phyloP scores from a whole-genome alignment of 257 asterid genomes.

The Penstemon barbatus region DNA sequence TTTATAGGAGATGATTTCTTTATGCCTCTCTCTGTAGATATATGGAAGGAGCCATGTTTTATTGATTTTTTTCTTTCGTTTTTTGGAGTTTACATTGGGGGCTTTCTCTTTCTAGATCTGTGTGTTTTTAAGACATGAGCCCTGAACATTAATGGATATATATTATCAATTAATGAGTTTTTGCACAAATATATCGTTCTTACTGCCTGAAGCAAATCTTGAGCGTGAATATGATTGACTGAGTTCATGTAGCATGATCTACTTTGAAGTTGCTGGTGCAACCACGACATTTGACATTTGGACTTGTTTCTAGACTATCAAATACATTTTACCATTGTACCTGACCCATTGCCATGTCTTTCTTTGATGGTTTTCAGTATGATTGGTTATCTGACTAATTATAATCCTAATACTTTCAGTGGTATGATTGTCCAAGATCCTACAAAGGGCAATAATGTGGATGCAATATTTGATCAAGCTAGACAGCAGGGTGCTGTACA shows the following conservation, averaged over 20 bases:
- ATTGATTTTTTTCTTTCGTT: too few relatives aligned
- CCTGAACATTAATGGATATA: background rate
- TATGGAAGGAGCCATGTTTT: too few relatives aligned
- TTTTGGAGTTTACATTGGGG: too few relatives aligned
- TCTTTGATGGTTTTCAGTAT: background rate
- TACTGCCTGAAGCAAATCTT: background rate
- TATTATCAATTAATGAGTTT: background rate
- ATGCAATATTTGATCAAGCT: constrained; percentile 62
- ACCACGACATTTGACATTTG: background rate
- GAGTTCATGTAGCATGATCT: constrained; percentile 1
- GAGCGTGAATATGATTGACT: background rate
- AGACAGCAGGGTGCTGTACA: constrained; percentile 71
- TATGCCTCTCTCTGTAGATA: too few relatives aligned
- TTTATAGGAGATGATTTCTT: too few relatives aligned
- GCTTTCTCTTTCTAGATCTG: too few relatives aligned
- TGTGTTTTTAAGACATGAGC: background rate
- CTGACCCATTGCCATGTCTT: too few relatives aligned
- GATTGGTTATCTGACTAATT: constrained; percentile 15
- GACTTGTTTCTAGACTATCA: background rate
- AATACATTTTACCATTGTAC: background rate
- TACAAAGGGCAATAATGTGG: constrained; percentile 49
- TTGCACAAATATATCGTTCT: too few relatives aligned
- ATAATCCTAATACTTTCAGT: constrained; percentile 41
- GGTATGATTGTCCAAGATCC: constrained; percentile 86
- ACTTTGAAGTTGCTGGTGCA: constrained; percentile 14